Evolutionary conservation across 192 early-diverging fungal species (phyloP).

Genomic region (Rhizophagus prolifer): DNA sequence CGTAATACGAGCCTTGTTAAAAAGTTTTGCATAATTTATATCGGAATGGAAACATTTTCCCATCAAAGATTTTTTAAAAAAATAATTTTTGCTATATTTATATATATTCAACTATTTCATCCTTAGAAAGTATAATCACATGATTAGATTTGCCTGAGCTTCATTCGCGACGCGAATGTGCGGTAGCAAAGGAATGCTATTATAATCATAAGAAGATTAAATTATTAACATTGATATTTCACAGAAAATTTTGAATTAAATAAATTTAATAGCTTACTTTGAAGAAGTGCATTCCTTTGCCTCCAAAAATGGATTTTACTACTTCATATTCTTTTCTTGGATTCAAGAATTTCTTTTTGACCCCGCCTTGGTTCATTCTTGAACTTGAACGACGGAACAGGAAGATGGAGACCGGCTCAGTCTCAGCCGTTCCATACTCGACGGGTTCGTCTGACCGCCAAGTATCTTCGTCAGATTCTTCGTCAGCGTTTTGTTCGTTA

Average conservation of each 20-base stretch:
- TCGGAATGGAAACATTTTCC: too few species aligned
- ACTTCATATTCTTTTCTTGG: conserved; percentile 11
- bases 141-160: too few species aligned
- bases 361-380: background rate
- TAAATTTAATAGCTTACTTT: background rate
- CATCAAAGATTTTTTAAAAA: too few species aligned
- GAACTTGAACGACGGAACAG: background rate
- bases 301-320: background rate
- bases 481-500: background rate
- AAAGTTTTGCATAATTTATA: too few species aligned
- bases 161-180: background rate
- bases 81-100: too few species aligned
- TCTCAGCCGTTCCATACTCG: background rate
- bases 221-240: background rate
- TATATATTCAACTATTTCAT: too few species aligned
- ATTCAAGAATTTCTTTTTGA: conserved; percentile 15
- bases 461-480: conserved; percentile 18
- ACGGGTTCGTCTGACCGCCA: background rate
- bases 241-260: background rate
- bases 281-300: background rate
- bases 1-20: too few species aligned
- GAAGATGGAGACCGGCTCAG: background rate
- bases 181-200: background rate
- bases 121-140: too few species aligned
- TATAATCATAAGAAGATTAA: background rate